These are phyloP conservation scores for Leccinellum luteum DNA, from an alignment of 768 basidiomycete species.

Conservation along the genomic window DNA sequence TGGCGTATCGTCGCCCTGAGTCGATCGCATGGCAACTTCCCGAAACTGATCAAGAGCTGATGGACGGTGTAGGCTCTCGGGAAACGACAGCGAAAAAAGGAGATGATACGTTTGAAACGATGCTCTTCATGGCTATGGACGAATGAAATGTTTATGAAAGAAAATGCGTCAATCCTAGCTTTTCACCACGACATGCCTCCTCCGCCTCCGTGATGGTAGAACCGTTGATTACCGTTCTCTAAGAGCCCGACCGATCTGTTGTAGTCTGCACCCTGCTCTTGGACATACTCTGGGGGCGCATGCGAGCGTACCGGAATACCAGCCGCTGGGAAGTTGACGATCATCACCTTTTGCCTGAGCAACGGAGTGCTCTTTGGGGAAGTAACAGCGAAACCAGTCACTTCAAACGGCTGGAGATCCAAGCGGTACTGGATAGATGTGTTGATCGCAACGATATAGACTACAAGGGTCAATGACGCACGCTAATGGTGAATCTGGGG, in stretches of 20 bases:
- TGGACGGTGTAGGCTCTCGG: slow-evolving; percentile 54
- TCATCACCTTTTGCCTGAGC: slow-evolving; percentile 38
- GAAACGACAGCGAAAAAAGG: slow-evolving; percentile 43
- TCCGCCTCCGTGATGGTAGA: slow-evolving; percentile 28
- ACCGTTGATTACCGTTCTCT: slow-evolving; percentile 57
- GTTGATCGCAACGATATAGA: background rate
- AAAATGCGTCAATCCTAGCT: background rate
- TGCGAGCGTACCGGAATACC: slow-evolving; percentile 43
- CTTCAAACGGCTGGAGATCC: slow-evolving; percentile 41
- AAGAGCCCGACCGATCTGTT: slow-evolving; percentile 50
- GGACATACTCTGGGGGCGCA: slow-evolving; percentile 52
- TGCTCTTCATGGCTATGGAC: slow-evolving; percentile 45
- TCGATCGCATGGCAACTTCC: slow-evolving; percentile 61
- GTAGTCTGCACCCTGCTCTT: slow-evolving; percentile 44
- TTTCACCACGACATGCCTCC: slow-evolving; percentile 1
- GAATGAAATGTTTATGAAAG: background rate
- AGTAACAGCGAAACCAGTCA: slow-evolving; percentile 40
- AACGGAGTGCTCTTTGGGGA: slow-evolving; percentile 28
- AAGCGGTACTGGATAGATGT: slow-evolving; percentile 40
- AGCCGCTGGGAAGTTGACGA: slow-evolving; percentile 38
- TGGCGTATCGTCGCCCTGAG: slow-evolving; percentile 53
- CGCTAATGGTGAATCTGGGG: slow-evolving; percentile 46
- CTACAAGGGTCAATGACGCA: slow-evolving; percentile 25
- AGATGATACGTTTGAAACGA: slow-evolving; percentile 71
- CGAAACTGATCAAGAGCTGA: slow-evolving; percentile 48